Conservation (phyloP, 352 stramenopile species). For the Phytophthora cryptogea region DNA sequence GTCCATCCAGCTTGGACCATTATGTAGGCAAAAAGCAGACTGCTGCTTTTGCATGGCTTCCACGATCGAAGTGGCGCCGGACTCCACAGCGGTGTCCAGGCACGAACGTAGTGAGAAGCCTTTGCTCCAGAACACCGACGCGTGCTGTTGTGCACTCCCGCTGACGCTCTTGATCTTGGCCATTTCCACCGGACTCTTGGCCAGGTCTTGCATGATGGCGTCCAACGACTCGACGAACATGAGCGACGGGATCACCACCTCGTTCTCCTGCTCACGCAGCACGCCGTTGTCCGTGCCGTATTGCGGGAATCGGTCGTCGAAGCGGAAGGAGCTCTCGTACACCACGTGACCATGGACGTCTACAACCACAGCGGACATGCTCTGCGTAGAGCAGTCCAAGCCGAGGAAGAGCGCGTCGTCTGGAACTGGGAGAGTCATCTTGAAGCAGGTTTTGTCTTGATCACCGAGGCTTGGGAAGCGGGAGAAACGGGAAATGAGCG, state of each 20-base stretch:
- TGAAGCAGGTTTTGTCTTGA: neutral
- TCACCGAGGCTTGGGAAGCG: conserved; percentile 1
- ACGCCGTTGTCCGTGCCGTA: conserved; percentile 77
- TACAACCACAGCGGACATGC: conserved; percentile 75
- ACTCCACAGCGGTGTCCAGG: conserved; percentile 33
- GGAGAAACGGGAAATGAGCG: conserved; percentile 24
- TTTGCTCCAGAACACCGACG: conserved; percentile 77
- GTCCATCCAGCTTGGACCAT: conserved; percentile 88
- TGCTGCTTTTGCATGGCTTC: conserved; percentile 34
- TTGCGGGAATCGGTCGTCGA: conserved; percentile 65
- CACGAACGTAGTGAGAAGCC: conserved; percentile 44
- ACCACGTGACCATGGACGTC: conserved; percentile 43
- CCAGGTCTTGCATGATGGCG: conserved; percentile 56
- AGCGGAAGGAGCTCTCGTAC: conserved; percentile 65
- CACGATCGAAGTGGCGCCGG: conserved; percentile 17
- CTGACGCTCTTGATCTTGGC: conserved; percentile 61
- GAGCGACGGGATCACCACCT: conserved; percentile 71
- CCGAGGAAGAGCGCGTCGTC: conserved; percentile 54
- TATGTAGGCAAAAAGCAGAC: conserved; percentile 52
- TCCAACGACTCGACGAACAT: conserved; percentile 87
- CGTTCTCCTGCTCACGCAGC: conserved; percentile 43
- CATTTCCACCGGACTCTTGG: conserved; percentile 35
- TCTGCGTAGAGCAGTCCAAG: conserved; percentile 88
- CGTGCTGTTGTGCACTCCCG: conserved; percentile 85
- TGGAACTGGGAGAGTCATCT: conserved; percentile 15